A percentile compares a stretch with the other conserved stretches of the same genome.
Conservation (phyloP, 257 asterid species). For the Ligustrum vulgare region DNA sequence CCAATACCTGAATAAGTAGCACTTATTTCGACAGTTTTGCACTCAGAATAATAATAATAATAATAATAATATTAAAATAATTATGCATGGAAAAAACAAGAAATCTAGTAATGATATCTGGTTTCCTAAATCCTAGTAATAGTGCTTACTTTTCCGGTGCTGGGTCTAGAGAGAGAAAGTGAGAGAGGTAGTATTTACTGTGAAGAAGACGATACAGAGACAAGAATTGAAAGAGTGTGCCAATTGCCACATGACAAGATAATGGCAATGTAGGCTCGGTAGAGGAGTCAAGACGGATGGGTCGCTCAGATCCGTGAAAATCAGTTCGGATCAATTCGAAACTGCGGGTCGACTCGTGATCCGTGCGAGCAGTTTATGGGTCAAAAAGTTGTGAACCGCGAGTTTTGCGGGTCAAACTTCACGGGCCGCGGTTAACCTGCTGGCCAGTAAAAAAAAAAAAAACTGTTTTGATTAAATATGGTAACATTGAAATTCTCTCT, state of each 20-base stretch:
- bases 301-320: too few relatives aligned
- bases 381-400: too few relatives aligned
- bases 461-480: too few relatives aligned
- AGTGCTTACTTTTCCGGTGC: not conserved
- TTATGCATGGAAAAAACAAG: not conserved
- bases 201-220: not conserved
- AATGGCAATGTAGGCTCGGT: slow-evolving; percentile 1
- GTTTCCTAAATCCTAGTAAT: not conserved
- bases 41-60: not conserved
- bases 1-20: not conserved
- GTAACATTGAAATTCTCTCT: too few relatives aligned
- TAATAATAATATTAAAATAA: not conserved
- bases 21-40: not conserved
- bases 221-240: not conserved
- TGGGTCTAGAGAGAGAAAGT: not conserved
- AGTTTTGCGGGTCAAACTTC: too few relatives aligned
- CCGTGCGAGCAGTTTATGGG: too few relatives aligned
- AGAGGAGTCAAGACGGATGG: too few relatives aligned
- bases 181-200: not conserved
- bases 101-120: not conserved
- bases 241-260: not conserved
- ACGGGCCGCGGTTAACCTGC: too few relatives aligned
- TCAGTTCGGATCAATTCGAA: too few relatives aligned
- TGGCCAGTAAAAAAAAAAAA: too few relatives aligned
- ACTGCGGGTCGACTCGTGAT: too few relatives aligned